Percentiles rank a stretch among this genome's conserved stretches.
These are phyloP conservation scores for Anisogramma anomala DNA, from an alignment of 2,329 filamentous ascomycete species.

Conservation along the genomic window DNA sequence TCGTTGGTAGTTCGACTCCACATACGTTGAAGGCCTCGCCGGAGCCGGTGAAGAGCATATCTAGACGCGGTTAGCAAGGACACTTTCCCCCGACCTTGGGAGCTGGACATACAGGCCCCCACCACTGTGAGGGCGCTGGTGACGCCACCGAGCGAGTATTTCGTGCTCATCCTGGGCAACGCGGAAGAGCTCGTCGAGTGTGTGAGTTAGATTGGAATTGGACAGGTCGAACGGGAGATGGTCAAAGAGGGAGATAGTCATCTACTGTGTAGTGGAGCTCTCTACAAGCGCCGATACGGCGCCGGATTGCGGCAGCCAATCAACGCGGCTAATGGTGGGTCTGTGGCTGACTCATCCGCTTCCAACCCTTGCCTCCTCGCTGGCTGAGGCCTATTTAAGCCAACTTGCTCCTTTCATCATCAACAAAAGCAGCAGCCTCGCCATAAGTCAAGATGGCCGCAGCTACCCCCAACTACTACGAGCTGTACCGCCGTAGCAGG, in stretches of 20 bases:
- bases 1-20: slow-evolving; percentile 7
- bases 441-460: slow-evolving; percentile 35
- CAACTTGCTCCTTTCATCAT: slow-evolving; percentile 1
- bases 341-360: slow-evolving; percentile 2
- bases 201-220: no score
- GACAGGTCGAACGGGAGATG: no score
- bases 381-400: slow-evolving; percentile 1
- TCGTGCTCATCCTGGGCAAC: slow-evolving; percentile 52
- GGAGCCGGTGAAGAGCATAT: slow-evolving; percentile 96
- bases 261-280: slow-evolving; percentile 1
- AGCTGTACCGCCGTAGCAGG: slow-evolving; percentile 98
- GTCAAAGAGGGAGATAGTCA: no score
- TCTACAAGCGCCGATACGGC: no score
- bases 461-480: slow-evolving; percentile 58
- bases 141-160: slow-evolving; percentile 58
- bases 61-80: slow-evolving; percentile 35
- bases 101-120: slow-evolving; percentile 59
- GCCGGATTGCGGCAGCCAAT: no score
- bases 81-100: background rate
- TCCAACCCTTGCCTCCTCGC: no score
- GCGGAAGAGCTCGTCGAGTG: background rate
- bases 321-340: slow-evolving; percentile 4
- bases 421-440: no score
- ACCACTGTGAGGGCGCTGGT: slow-evolving; percentile 59
- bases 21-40: slow-evolving; percentile 91